Conservation (phyloP, 345 rosid species). For the Citrus hindsii region DNA sequence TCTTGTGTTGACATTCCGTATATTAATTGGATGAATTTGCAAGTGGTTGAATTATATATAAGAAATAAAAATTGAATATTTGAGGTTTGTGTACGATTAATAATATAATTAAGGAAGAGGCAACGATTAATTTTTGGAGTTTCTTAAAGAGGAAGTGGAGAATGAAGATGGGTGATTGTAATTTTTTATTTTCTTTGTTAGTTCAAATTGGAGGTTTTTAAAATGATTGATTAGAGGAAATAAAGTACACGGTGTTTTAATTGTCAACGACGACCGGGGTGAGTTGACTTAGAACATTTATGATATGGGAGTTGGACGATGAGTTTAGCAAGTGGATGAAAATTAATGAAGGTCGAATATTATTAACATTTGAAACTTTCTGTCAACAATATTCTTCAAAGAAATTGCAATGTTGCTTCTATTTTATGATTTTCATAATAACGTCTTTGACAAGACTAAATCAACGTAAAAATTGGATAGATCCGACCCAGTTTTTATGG, state of each 20-base stretch:
- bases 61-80: background rate
- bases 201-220: no score
- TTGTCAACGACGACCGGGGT: background rate
- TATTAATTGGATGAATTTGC: background rate
- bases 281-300: no score
- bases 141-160: background rate
- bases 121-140: no score
- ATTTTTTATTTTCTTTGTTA: no score
- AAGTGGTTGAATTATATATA: background rate
- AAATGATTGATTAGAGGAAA: no score
- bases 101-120: no score
- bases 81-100: no score
- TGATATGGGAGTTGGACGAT: no score
- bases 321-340: background rate
- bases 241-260: background rate
- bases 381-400: background rate
- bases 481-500: no score
- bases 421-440: background rate
- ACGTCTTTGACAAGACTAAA: background rate
- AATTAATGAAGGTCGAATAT: background rate
- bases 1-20: background rate
- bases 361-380: background rate
- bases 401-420: background rate
- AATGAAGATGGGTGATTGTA: background rate
- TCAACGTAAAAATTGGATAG: no score